Evolutionary conservation across 495 filamentous ascomycete genomes (phyloP).

Genomic region (Penicillium robsamsonii): DNA sequence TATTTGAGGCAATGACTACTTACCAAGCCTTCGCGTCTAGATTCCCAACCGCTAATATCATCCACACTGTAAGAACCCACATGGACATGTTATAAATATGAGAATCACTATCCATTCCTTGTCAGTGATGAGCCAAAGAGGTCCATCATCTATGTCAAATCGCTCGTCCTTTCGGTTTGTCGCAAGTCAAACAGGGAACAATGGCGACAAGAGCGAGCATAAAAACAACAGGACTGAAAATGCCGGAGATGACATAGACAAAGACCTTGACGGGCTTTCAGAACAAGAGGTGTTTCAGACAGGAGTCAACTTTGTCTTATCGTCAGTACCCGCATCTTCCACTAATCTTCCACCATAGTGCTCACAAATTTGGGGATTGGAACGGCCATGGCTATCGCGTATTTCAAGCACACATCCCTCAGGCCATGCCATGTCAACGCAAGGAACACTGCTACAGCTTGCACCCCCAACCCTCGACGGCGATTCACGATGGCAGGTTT

Average conservation of each 20-base stretch:
- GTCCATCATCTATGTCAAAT: no score
- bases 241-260: not conserved
- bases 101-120: not conserved
- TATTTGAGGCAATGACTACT: not conserved
- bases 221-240: not conserved
- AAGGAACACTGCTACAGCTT: conserved; percentile 11
- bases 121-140: no score
- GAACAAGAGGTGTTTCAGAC: conserved; percentile 7
- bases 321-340: conserved; percentile 10
- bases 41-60: not conserved
- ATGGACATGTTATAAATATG: no score
- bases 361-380: conserved; percentile 10
- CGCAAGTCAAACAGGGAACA: not conserved
- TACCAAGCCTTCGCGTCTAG: not conserved
- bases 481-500: conserved; percentile 14
- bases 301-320: conserved; percentile 22
- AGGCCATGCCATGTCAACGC: conserved; percentile 16
- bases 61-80: not conserved
- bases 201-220: not conserved
- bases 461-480: conserved; percentile 8
- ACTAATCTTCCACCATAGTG: not conserved
- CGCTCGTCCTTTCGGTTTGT: no score
- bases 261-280: not conserved
- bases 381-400: conserved; percentile 21
- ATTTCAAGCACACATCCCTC: conserved; percentile 7